Percentiles rank a stretch among this genome's conserved stretches.
phyloP scores from a whole-genome alignment of 2,329 filamentous ascomycete species.

The Sphaerostilbella broomeana region DNA sequence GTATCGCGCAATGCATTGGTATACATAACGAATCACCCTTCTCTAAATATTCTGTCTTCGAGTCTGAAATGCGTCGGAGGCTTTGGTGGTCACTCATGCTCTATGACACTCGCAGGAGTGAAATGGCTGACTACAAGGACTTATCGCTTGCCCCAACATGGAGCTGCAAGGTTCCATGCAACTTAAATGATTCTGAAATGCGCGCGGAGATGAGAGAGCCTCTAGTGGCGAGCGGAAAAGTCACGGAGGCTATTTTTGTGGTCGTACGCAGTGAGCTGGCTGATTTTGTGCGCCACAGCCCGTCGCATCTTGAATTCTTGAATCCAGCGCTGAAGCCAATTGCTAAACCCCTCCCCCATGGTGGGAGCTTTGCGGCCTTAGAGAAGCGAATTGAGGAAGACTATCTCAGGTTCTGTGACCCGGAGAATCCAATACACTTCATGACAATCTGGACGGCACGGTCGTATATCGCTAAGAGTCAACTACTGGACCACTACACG shows the following conservation, averaged over 20 bases:
- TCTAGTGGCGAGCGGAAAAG: too few relatives aligned
- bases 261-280: too few relatives aligned
- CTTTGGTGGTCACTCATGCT: conserved; percentile 56
- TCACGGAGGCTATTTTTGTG: too few relatives aligned
- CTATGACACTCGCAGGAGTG: conserved; percentile 51
- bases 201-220: conserved; percentile 36
- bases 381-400: conserved; percentile 43
- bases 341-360: too few relatives aligned
- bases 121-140: conserved; percentile 37
- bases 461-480: conserved; percentile 39
- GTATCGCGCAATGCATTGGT: conserved; percentile 51
- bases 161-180: conserved; percentile 37
- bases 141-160: conserved; percentile 28
- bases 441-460: conserved; percentile 35
- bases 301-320: too few relatives aligned
- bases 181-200: conserved; percentile 40
- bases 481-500: conserved; percentile 46
- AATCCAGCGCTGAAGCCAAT: too few relatives aligned
- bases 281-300: too few relatives aligned
- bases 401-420: conserved; percentile 38
- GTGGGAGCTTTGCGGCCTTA: too few relatives aligned
- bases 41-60: conserved; percentile 28
- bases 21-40: conserved; percentile 40
- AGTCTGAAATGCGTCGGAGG: conserved; percentile 54
- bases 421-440: conserved; percentile 33